phyloP scores from a whole-genome alignment of 768 basidiomycete species.

The Tulasnella calospora region DNA sequence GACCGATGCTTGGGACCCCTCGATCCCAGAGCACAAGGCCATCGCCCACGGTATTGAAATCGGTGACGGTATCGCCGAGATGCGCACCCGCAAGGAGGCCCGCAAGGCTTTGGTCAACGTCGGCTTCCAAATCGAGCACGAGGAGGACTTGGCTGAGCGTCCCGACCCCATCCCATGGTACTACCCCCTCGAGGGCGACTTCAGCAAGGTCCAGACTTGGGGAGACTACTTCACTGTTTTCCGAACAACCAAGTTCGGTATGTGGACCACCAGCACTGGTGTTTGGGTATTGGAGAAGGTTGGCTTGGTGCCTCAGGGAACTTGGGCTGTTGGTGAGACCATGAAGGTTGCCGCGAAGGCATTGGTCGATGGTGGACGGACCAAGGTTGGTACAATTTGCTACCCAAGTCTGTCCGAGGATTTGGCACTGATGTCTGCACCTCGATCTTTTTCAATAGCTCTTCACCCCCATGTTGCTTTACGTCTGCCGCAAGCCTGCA shows the following conservation, averaged over 20 bases:
- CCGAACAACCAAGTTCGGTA: conserved; percentile 86
- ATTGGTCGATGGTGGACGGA: conserved; percentile 77
- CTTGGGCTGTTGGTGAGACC: conserved; percentile 81
- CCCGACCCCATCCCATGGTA: conserved; percentile 81
- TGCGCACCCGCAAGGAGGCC: conserved; percentile 70
- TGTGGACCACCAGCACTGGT: conserved; percentile 73
- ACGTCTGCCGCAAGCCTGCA: conserved; percentile 40
- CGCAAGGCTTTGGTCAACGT: conserved; percentile 74
- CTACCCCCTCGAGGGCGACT: conserved; percentile 93
- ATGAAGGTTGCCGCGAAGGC: conserved; percentile 76
- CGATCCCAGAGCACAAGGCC: conserved; percentile 78
- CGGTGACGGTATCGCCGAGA: conserved; percentile 96
- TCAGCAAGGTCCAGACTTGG: conserved; percentile 83
- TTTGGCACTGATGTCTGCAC: neutral
- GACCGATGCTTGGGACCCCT: conserved; percentile 90
- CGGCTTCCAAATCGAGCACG: conserved; percentile 82
- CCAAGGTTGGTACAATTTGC: conserved; percentile 53
- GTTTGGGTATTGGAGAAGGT: conserved; percentile 72
- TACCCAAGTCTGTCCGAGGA: neutral
- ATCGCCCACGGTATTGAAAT: conserved; percentile 89
- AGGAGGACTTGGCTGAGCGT: conserved; percentile 91
- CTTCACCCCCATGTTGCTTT: conserved; percentile 84
- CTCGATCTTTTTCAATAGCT: conserved; percentile 45
- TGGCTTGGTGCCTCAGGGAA: conserved; percentile 85
- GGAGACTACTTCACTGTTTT: conserved; percentile 89